Evolutionary conservation across 345 rosid genomes (phyloP).

Genomic region (Lepidium sativum): DNA sequence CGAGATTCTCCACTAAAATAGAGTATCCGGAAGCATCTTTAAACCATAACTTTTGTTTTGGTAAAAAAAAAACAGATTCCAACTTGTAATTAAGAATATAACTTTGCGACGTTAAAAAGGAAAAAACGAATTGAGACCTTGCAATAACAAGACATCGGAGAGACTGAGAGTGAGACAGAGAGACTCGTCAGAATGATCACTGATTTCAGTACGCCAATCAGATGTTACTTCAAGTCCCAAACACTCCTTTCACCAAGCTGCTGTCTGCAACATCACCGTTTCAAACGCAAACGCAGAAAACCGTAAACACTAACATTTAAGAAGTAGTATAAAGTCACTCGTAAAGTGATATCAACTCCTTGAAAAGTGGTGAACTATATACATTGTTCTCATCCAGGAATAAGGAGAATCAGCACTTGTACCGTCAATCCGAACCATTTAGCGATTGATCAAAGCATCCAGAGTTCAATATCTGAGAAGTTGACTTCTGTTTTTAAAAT

Average conservation of each 20-base stretch:
- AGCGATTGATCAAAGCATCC: neutral
- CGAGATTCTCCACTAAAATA: neutral
- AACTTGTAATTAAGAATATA: neutral
- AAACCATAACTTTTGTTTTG: neutral
- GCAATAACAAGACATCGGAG: neutral
- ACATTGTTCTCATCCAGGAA: neutral
- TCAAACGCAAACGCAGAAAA: neutral
- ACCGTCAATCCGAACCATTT: conserved; percentile 58
- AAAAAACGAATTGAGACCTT: neutral
- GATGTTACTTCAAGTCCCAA: conserved; percentile 48
- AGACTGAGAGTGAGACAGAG: too few relatives aligned
- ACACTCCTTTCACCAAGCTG: conserved; percentile 76
- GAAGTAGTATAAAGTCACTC: conserved; percentile 15
- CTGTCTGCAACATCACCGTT: conserved; percentile 31
- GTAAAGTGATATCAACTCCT: neutral
- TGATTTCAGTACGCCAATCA: conserved; percentile 52
- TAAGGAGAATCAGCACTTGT: conserved; percentile 51
- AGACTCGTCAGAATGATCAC: neutral
- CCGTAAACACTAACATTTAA: neutral
- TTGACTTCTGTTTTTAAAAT: too few relatives aligned
- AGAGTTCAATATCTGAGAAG: neutral
- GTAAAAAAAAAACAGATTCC: neutral
- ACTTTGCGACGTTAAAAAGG: neutral
- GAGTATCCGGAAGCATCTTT: conserved; percentile 9
- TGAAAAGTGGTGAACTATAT: neutral